Conservation (phyloP, 2,329 filamentous ascomycete species). For the Rhynchosporium secalis region DNA sequence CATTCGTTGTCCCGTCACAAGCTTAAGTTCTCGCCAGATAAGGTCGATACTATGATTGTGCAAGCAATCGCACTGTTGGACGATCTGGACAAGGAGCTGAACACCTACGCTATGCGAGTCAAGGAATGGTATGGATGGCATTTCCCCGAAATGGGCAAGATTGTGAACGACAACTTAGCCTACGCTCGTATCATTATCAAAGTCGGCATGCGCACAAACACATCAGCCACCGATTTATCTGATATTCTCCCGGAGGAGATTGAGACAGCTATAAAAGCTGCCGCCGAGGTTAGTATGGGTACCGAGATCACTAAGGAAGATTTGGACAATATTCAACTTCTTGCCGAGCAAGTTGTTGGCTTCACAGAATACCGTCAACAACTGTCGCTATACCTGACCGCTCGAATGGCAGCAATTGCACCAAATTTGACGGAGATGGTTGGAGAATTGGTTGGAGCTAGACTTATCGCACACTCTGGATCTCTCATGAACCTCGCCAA, state of each 20-base stretch:
- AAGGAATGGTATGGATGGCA: constrained; percentile 99
- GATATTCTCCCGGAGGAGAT: constrained; percentile 96
- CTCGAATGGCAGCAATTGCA: constrained; percentile 94
- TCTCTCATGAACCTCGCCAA: constrained; percentile 95
- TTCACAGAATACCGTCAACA: constrained; percentile 89
- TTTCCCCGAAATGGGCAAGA: constrained; percentile 97
- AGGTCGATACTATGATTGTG: constrained; percentile 99
- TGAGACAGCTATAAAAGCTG: constrained; percentile 85
- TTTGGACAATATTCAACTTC: constrained; percentile 84
- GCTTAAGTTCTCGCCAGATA: constrained; percentile 97
- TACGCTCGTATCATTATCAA: constrained; percentile 86
- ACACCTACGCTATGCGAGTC: constrained; percentile 97
- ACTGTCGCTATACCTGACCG: constrained; percentile 84
- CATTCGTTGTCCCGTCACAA: constrained; percentile 97
- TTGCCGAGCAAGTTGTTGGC: constrained; percentile 89
- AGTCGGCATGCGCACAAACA: constrained; percentile 86
- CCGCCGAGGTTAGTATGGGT: constrained; percentile 97
- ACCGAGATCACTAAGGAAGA: constrained; percentile 94
- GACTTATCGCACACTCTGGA: constrained; percentile 91
- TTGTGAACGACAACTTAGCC: constrained; percentile 94
- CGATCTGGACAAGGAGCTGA: constrained; percentile 97
- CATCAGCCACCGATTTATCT: constrained; percentile 73
- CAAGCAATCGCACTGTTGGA: constrained; percentile 93
- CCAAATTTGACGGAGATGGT: constrained; percentile 93
- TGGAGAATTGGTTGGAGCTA: constrained; percentile 89